Base-by-base conservation (phyloP, 2,329 filamentous ascomycete species). In the Davidsoniella australis region DNA sequence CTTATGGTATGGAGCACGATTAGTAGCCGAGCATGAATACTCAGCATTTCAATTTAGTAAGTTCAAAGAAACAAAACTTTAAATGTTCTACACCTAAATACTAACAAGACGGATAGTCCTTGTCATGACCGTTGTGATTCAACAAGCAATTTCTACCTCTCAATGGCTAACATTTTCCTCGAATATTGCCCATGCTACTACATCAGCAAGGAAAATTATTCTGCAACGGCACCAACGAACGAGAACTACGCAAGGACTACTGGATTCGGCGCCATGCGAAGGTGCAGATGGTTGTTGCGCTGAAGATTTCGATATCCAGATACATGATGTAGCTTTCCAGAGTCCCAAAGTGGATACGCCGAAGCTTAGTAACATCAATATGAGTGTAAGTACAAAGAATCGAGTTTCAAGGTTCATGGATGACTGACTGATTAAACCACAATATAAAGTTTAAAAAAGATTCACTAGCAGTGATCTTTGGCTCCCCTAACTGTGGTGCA, bases 131-230 rank as follows among this genome's bases (percentile, higher is more conserved):
- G 48, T 49, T 6, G 48, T 48, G 14, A 47, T 55, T 18, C 54
- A 55, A 24, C 52, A 53, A 29, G 53, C 50, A 2, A 51, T 54
- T 10, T 43, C 47, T 10, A 48, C 45, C 2, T 81, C 79, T 0
- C 73, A 80, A 53, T 76, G 78, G 50, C 75, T 86, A 54, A 75
- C 74, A 40, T 81, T 82, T 55, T 75, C 76, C 0, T 76, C 78
- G 5, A 82, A 80, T 54, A 71, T 72, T 0, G 75, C 75, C 1
- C 73, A 78, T 60, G 74, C 72, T 4, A 66, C 70, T 0, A 73
- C 69, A 0, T 75, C 76, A 0, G 70, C 76, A 4, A 79, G 78
- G 57, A 68, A 75, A 14, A 79, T 80, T 5, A 43, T 53, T 17
- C 36, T 44, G 8, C 51, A 40, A 12, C 29, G 41, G 18, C 53